Evolutionary conservation across 805 yeast species (phyloP).

Genomic region (Lipomyces sp.): DNA sequence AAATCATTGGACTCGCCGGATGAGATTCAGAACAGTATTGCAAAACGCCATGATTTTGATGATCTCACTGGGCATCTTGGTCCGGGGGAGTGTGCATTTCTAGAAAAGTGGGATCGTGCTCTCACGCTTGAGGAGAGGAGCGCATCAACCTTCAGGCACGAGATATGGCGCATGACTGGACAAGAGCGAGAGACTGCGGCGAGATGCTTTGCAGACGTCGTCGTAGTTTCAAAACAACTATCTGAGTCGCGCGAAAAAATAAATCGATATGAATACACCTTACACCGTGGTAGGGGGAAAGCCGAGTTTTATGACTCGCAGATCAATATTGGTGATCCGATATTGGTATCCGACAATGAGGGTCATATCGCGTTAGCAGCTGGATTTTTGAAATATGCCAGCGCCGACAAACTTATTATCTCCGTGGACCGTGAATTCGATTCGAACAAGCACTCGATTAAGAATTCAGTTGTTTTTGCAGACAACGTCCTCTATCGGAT

Average conservation of each 20-base stretch:
- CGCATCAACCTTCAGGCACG: slow-evolving; percentile 49
- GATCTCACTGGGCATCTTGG: slow-evolving; percentile 51
- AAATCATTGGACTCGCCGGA: slow-evolving; percentile 60
- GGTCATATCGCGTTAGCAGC: slow-evolving; percentile 73
- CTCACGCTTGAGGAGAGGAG: slow-evolving; percentile 72
- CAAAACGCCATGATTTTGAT: slow-evolving; percentile 40
- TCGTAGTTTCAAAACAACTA: slow-evolving; percentile 33
- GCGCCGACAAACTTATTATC: slow-evolving; percentile 46
- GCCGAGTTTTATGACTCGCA: slow-evolving; percentile 44
- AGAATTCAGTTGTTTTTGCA: background rate
- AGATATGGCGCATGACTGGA: slow-evolving; percentile 65
- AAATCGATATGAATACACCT: slow-evolving; percentile 6
- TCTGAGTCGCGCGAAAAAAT: slow-evolving; percentile 1
- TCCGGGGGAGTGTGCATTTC: slow-evolving; percentile 51
- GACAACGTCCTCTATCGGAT: slow-evolving; percentile 49
- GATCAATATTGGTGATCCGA: slow-evolving; percentile 55
- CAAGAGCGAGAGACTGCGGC: slow-evolving; percentile 64
- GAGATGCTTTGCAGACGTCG: slow-evolving; percentile 50
- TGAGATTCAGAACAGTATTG: slow-evolving; percentile 24
- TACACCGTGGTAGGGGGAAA: slow-evolving; percentile 12
- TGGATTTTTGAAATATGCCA: slow-evolving; percentile 53
- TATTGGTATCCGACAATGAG: slow-evolving; percentile 71
- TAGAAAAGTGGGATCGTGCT: slow-evolving; percentile 68
- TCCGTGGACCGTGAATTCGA: slow-evolving; percentile 53
- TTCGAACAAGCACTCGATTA: background rate